These are phyloP conservation scores for Elaeis oleifera DNA, from an alignment of 202 grass and related monocot genomes.

Conservation along the genomic window DNA sequence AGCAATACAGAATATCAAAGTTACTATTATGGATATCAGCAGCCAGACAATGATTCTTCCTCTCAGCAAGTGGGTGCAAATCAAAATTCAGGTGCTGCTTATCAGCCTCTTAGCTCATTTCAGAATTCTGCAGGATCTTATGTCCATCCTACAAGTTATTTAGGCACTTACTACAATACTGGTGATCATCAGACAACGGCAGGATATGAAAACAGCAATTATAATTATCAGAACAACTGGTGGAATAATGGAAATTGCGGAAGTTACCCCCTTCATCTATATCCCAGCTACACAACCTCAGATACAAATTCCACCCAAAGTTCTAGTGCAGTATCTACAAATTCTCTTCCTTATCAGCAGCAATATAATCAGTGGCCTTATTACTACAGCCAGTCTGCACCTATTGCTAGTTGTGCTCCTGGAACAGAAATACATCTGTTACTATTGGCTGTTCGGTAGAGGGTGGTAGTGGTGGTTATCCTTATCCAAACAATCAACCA, in stretches of 20 bases:
- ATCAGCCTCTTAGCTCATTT: constrained; percentile 98
- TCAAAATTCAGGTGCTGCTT: constrained; percentile 98
- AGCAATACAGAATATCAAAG: constrained; percentile 48
- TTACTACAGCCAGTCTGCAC: constrained; percentile 55
- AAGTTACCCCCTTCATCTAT: constrained; percentile 37
- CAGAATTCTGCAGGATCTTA: constrained; percentile 90
- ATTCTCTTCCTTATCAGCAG: constrained; percentile 66
- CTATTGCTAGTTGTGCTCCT: constrained; percentile 38
- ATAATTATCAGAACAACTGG: constrained; percentile 62
- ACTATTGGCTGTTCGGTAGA: constrained; percentile 25
- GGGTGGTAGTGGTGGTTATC: constrained; percentile 43
- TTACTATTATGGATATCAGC: constrained; percentile 62
- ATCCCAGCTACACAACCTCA: constrained; percentile 56
- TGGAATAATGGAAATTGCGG: constrained; percentile 39
- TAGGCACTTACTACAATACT: constrained; percentile 98
- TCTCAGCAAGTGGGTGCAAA: constrained; percentile 62
- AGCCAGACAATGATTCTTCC: constrained; percentile 45
- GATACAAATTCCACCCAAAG: constrained; percentile 45
- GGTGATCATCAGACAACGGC: constrained; percentile 73
- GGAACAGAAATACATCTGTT: constrained; percentile 33
- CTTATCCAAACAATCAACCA: constrained; percentile 67
- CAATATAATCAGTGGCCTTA: constrained; percentile 77
- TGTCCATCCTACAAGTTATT: constrained; percentile 66
- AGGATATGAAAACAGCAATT: constrained; percentile 61
- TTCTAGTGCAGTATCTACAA: constrained; percentile 47